These are phyloP conservation scores for Lanmaoa pseudosensibilis DNA, from an alignment of 768 basidiomycete species.

Conservation along the genomic window DNA sequence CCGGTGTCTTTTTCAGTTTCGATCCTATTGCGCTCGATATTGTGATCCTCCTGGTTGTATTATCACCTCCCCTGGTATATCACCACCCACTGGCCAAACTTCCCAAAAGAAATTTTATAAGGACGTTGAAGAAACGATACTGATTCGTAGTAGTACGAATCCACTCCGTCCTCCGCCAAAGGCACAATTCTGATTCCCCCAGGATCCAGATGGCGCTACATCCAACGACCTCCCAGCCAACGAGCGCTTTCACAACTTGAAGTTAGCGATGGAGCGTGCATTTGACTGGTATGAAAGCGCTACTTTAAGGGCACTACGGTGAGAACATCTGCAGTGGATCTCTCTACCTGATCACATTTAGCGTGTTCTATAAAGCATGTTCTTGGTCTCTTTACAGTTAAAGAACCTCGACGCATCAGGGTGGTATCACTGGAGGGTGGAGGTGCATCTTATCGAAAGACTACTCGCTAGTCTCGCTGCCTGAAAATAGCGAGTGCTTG, in stretches of 20 bases:
- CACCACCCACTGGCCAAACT: background rate
- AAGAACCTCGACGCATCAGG: background rate
- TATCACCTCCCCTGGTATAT: background rate
- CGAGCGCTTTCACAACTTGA: constrained; percentile 12
- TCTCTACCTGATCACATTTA: constrained; percentile 31
- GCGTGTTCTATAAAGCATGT: constrained; percentile 26
- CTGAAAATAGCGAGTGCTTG: background rate
- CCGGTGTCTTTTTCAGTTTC: background rate
- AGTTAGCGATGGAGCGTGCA: constrained; percentile 18
- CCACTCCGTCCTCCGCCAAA: constrained; percentile 3
- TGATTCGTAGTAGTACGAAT: background rate
- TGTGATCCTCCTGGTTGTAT: background rate
- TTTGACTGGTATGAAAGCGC: constrained; percentile 28
- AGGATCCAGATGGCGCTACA: constrained; percentile 18
- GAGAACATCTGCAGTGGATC: background rate
- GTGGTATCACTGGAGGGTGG: background rate
- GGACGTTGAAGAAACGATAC: background rate
- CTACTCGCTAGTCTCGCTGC: background rate
- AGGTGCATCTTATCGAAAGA: background rate
- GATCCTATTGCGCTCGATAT: background rate
- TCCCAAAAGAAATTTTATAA: background rate
- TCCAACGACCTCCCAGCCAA: constrained; percentile 12
- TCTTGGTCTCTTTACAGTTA: constrained; percentile 21
- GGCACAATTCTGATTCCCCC: constrained; percentile 33
- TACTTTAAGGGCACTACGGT: background rate